phyloP scores from a whole-genome alignment of 495 filamentous ascomycete species.

The Neurospora hispaniola region DNA sequence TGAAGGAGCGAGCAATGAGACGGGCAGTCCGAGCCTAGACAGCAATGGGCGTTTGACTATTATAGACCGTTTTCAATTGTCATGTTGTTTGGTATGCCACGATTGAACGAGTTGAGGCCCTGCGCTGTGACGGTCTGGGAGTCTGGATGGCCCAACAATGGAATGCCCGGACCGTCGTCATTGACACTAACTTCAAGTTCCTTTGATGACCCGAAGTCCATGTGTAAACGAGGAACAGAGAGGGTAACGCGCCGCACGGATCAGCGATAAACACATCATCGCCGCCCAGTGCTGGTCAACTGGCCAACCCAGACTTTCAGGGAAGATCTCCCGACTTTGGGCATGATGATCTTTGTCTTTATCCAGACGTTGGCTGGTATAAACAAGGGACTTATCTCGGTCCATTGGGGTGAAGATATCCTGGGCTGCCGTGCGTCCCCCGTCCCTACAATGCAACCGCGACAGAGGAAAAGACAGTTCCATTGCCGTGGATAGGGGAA shows the following conservation, averaged over 20 bases:
- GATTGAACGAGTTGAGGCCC: not conserved
- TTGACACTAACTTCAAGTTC: not conserved
- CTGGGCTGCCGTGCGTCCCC: not conserved
- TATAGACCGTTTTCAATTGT: not conserved
- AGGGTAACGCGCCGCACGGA: not conserved
- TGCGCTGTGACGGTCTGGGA: not conserved
- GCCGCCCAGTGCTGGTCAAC: not conserved
- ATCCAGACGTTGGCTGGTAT: not conserved
- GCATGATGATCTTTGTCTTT: not conserved
- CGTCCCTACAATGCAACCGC: not conserved
- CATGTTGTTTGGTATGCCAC: not conserved
- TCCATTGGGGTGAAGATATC: not conserved
- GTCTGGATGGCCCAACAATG: not conserved
- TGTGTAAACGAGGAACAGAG: not conserved
- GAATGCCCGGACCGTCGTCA: not conserved
- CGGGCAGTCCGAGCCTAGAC: not conserved
- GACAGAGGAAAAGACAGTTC: not conserved
- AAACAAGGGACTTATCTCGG: not conserved
- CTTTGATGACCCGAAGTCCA: not conserved
- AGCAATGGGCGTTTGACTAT: not conserved
- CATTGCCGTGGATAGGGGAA: not conserved
- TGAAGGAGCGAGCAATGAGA: not conserved
- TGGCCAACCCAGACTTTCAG: not conserved
- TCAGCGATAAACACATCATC: not conserved
- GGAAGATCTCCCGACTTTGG: not conserved